Base-by-base conservation (phyloP, 2,329 filamentous ascomycete species). In the Daldinia sp. region DNA sequence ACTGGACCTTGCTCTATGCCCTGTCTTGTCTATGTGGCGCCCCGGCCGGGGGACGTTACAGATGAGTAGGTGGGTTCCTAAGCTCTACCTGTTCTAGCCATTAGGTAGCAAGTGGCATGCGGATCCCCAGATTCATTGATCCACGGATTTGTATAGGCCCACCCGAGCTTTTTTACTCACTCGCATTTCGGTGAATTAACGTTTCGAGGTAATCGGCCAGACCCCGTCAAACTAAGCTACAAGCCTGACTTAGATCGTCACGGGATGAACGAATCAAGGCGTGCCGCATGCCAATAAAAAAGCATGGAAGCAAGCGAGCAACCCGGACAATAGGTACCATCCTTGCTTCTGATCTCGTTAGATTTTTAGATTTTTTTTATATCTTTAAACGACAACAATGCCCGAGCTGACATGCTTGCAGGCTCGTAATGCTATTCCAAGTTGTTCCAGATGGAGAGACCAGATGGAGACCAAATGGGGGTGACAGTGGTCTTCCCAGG, bases 71-170 rank as follows among this genome's bases (percentile, higher is more conserved):
- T 19, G 21, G 30, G 32, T 23, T 37, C 19, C 43, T n/a, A n/a
- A n/a, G n/a, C n/a, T n/a, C n/a, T n/a, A n/a, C n/a, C n/a, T n/a
- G n/a, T n/a, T n/a, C n/a, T n/a, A n/a, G n/a, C n/a, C n/a, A n/a
- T n/a, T n/a, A n/a, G n/a, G n/a, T n/a, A n/a, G n/a, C n/a, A 51
- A n/a, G 25, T 47, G n/a, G 30, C 34, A 61, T 58, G 61, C 57
- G 61, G 61, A 64, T 64, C 64, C 63, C 63, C 63, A 58, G 61
- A 63, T 60, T 62, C 25, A 13, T 58, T 50, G 17, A 51, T 60
- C 51, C 55, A 56, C 51, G 59, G 59, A 51, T 50, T 59, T 29
- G 30, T 30, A 53, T 39, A 35, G 57, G 53, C 39, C 58, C 49
- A 62, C 49, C 43, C 47, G 19, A 50, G 35, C 59, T 66, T 48